Percentiles rank a stretch among this genome's conserved stretches.
Conservation (phyloP, 345 rosid species). For the Salix caprea region DNA sequence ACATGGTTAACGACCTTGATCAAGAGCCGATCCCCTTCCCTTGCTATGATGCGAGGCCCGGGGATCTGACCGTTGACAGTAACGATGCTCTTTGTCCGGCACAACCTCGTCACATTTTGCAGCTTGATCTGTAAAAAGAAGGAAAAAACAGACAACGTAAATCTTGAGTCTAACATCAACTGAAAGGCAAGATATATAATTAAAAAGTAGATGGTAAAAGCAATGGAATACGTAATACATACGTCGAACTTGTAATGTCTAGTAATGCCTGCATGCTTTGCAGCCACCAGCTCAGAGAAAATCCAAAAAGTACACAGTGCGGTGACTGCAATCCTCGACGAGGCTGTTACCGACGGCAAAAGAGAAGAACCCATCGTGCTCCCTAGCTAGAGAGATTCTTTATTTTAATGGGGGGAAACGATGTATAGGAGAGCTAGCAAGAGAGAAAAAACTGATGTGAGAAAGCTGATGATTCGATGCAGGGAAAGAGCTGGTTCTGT, state of each 20-base stretch:
- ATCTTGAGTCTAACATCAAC: too few species aligned
- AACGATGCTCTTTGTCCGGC: conserved; percentile 63
- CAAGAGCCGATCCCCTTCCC: conserved; percentile 67
- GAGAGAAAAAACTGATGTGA: background rate
- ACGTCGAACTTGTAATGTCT: conserved; percentile 50
- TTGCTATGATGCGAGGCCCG: conserved; percentile 60
- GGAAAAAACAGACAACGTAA: background rate
- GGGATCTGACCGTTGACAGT: conserved; percentile 71
- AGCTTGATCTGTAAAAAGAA: conserved; percentile 37
- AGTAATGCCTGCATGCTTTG: conserved; percentile 42
- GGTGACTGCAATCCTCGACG: conserved; percentile 8
- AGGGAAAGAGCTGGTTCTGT: conserved; percentile 2
- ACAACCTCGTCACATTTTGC: conserved; percentile 61
- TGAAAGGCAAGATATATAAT: too few species aligned
- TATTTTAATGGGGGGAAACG: too few species aligned
- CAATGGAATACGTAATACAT: background rate
- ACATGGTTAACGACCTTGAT: conserved; percentile 70
- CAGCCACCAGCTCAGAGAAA: conserved; percentile 18
- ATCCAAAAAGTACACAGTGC: conserved; percentile 19
- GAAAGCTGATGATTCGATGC: conserved; percentile 5
- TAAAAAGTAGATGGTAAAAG: background rate
- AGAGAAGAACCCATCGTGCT: conserved; percentile 16
- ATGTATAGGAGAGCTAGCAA: too few species aligned
- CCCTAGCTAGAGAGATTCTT: too few species aligned
- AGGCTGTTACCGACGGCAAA: background rate